Conservation (phyloP, 352 stramenopile genomes). For the Phytophthora ohioensis region DNA sequence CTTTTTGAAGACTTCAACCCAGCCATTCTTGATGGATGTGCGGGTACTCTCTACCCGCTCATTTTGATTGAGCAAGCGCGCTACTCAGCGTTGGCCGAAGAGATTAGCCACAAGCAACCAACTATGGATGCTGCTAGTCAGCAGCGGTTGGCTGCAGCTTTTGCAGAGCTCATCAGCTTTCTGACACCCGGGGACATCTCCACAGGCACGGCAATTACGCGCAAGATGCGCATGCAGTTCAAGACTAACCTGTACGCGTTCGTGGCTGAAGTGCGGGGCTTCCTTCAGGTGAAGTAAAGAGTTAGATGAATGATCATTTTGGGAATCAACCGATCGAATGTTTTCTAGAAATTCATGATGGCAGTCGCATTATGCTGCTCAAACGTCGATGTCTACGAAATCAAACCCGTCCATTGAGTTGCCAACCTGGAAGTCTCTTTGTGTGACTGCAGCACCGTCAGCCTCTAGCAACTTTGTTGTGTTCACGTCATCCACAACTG, state of each 20-base stretch:
- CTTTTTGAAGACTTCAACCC: conserved; percentile 87
- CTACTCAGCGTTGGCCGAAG: conserved; percentile 74
- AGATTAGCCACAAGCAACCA: conserved; percentile 67
- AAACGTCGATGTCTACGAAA: conserved; percentile 29
- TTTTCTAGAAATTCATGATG: conserved; percentile 3
- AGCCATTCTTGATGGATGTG: conserved; percentile 74
- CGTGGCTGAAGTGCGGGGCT: conserved; percentile 81
- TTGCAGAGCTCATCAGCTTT: conserved; percentile 75
- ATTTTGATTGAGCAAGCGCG: conserved; percentile 80
- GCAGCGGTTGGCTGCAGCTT: conserved; percentile 66
- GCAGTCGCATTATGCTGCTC: conserved; percentile 10
- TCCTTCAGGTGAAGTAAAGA: conserved; percentile 84
- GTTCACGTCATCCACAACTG: conserved; percentile 44
- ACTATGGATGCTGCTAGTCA: conserved; percentile 48
- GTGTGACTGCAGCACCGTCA: conserved; percentile 22
- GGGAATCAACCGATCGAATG: conserved; percentile 3
- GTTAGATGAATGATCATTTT: conserved; percentile 14
- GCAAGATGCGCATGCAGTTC: conserved; percentile 78
- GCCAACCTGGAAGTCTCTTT: conserved; percentile 11
- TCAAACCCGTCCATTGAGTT: conserved; percentile 48
- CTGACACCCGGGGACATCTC: conserved; percentile 67
- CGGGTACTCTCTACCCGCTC: conserved; percentile 78
- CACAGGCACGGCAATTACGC: conserved; percentile 66
- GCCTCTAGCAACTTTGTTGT: conserved; percentile 49
- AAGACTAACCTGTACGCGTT: conserved; percentile 88